A percentile compares a stretch with the other conserved stretches of the same genome.
Evolutionary conservation across 805 yeast genomes (phyloP).

Genomic region (Hanseniaspora occidentalis): DNA sequence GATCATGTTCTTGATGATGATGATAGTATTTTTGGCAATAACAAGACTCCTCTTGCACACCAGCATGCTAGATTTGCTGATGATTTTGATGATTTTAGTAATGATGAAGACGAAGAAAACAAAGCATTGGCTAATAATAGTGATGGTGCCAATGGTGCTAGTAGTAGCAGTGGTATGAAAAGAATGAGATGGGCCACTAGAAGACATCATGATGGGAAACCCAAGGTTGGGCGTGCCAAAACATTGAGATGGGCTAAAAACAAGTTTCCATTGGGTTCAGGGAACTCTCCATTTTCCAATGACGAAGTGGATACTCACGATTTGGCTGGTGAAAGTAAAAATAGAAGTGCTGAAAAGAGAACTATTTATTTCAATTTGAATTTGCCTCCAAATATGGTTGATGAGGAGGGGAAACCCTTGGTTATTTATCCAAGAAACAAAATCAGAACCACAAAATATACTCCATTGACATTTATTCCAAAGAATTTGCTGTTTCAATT

Average conservation of each 20-base stretch:
- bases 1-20: constrained; percentile 7
- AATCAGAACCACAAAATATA: constrained; percentile 89
- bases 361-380: constrained; percentile 45
- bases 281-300: constrained; percentile 5
- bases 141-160: neutral
- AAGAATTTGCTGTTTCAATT: constrained; percentile 74
- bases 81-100: constrained; percentile 9
- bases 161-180: constrained; percentile 46
- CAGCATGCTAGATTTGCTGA: constrained; percentile 17
- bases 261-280: constrained; percentile 12
- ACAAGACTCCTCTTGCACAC: constrained; percentile 15
- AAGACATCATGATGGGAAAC: constrained; percentile 59
- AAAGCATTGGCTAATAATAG: no score
- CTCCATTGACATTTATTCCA: constrained; percentile 81
- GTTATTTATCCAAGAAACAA: constrained; percentile 73
- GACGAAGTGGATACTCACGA: constrained; percentile 18
- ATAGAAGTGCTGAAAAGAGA: constrained; percentile 32
- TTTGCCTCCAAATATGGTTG: constrained; percentile 45
- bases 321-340: constrained; percentile 20
- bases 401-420: constrained; percentile 48
- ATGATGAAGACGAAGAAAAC: constrained; percentile 3
- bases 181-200: constrained; percentile 89
- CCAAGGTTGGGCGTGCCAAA: constrained; percentile 44
- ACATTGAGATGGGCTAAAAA: constrained; percentile 41
- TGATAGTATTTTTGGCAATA: constrained; percentile 4